Conservation (phyloP, 192 early-diverging fungal species). For the Chytriomyces sp. region DNA sequence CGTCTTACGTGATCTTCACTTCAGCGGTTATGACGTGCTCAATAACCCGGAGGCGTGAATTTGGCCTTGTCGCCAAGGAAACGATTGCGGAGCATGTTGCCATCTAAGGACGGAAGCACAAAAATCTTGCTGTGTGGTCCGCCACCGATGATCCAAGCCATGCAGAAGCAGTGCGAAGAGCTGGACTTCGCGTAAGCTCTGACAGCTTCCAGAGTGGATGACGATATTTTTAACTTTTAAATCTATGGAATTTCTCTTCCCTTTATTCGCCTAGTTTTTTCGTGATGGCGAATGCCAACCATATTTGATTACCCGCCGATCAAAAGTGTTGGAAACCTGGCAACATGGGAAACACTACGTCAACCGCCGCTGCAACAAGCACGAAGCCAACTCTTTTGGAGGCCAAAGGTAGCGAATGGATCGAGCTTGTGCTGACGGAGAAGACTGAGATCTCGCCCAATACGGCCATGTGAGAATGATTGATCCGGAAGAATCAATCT, state of each 20-base stretch:
- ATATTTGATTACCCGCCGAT: too few relatives aligned
- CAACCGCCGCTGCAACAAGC: background rate
- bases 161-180: constrained; percentile 69
- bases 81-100: constrained; percentile 77
- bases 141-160: constrained; percentile 80
- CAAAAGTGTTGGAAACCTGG: background rate
- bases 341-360: background rate
- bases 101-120: constrained; percentile 69
- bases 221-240: constrained; percentile 91
- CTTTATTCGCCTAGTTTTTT: too few relatives aligned
- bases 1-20: constrained; percentile 62
- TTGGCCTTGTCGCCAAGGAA: constrained; percentile 84
- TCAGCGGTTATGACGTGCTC: constrained; percentile 32
- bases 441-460: constrained; percentile 81
- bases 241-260: background rate
- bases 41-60: constrained; percentile 67
- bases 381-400: background rate
- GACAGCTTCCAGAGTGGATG: constrained; percentile 76
- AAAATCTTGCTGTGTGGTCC: constrained; percentile 93
- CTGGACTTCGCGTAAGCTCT: constrained; percentile 75
- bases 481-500: background rate
- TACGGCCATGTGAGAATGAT: constrained; percentile 72
- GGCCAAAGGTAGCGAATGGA: constrained; percentile 26
- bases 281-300: too few relatives aligned
- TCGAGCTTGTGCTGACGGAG: constrained; percentile 55